Base-by-base conservation (phyloP, 768 basidiomycete species). In the Dacryopinax primogenitus region DNA sequence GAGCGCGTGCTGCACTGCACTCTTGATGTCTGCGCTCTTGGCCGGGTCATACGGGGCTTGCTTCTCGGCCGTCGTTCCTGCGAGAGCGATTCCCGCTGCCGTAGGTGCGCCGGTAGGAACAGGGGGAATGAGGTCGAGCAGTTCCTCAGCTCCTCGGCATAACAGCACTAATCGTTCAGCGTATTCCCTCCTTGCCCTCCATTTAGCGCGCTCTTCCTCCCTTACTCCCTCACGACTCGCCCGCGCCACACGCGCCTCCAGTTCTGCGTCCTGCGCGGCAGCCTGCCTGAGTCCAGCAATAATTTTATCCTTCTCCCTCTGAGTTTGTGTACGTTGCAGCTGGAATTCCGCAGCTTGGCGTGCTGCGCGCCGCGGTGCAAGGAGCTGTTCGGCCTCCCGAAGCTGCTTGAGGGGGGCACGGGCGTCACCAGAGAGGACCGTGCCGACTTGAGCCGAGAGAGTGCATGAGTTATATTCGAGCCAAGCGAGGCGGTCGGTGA, bases 161-260 rank as follows among this genome's bases (percentile, higher is more conserved):
- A 92, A 72, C 3, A 92, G 78, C 0, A 85, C 76, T 2, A 92
- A 75, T 72, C 92, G 92, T 73, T 92, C 90, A 51, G 83, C 88
- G 66, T 86, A 92, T 90, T 92, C 90, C 71, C 83, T 80, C 62
- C 91, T 75, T 12, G 90, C 90, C 44, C 86, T 83, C 89, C 91
- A 92, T 69, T 89, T 91, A 41, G 78, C 72, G 51, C 78, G 77
- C 71, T 92, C 90, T 72, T 87, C 88, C 70, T 91, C 88, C 62
- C 80, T 77, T 63, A 90, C 70, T 0, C 84, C 88, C 72, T 88
- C 90, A 47, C 90, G 80, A 77, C 88, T 87, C 73, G 91, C 67
- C 36, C 90, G 72, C 64, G 84, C 82, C 1, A 88, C 74, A 66
- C 91, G 87, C 65, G 79, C 83, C 77, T 92, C 90, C n/a, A 79